Conservation (phyloP, 1,284 basidiomycete genomes). For the Puccinia polysora region DNA sequence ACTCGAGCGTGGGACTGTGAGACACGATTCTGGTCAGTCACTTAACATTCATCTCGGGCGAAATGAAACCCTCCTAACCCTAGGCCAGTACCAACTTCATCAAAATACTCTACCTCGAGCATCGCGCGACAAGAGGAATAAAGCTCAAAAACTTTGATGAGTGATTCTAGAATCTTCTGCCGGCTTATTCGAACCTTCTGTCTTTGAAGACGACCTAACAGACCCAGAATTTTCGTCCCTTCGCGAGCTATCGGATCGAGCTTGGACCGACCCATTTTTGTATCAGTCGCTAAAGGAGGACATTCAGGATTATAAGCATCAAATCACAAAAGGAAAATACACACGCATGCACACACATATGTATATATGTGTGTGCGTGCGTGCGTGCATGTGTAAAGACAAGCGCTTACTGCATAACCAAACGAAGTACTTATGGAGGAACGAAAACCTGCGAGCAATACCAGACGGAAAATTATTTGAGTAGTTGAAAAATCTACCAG, state of each 20-base stretch:
- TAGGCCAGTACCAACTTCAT: conserved; percentile 95
- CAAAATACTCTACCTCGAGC: conserved; percentile 96
- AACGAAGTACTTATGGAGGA: conserved; percentile 95
- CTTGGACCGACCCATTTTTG: conserved; percentile 47
- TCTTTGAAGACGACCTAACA: conserved; percentile 82
- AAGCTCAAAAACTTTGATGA: conserved; percentile 93
- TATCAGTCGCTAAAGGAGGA: conserved; percentile 25
- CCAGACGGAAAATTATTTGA: background rate
- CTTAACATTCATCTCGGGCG: conserved; percentile 76
- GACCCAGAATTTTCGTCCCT: conserved; percentile 84
- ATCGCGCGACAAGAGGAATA: conserved; percentile 84
- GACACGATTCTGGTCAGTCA: conserved; percentile 3
- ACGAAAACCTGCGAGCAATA: conserved; percentile 73
- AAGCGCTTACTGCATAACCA: conserved; percentile 67
- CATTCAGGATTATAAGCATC: too few species aligned
- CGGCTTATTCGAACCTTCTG: conserved; percentile 97
- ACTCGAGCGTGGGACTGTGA: conserved; percentile 38
- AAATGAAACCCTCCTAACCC: conserved; percentile 97
- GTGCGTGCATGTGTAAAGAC: conserved; percentile 56
- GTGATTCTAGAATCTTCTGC: conserved; percentile 90
- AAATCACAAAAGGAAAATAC: too few species aligned
- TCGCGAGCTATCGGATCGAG: conserved; percentile 58
- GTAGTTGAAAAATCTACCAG: background rate
- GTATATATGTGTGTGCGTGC: conserved; percentile 63
- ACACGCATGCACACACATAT: too few species aligned